Evolutionary conservation across 2,329 filamentous ascomycete species (phyloP).

Genomic region (Sclerotinia nivalis): DNA sequence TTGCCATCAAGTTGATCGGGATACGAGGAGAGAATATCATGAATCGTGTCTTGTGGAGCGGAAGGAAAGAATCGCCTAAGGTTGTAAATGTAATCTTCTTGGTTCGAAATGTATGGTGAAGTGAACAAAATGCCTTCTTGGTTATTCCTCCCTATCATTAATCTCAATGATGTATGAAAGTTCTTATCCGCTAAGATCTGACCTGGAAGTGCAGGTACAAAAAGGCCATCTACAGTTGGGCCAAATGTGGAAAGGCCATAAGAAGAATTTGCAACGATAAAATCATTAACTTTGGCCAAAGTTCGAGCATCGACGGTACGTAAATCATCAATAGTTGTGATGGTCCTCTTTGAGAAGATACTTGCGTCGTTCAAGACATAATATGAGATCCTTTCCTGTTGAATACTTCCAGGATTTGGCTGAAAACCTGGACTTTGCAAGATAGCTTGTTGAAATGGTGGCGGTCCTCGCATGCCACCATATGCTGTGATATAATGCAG

Average conservation of each 20-base stretch:
- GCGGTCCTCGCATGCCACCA: conserved; percentile 43
- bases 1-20: conserved; percentile 49
- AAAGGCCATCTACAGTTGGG: conserved; percentile 51
- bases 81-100: conserved; percentile 9
- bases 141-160: conserved; percentile 50
- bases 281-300: conserved; percentile 6
- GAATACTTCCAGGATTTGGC: conserved; percentile 7
- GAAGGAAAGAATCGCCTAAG: background rate
- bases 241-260: conserved; percentile 4
- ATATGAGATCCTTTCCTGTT: conserved; percentile 7
- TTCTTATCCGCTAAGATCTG: conserved; percentile 46
- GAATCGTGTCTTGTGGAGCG: conserved; percentile 26
- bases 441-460: conserved; percentile 47
- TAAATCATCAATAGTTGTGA: background rate
- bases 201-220: conserved; percentile 49
- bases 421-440: conserved; percentile 36
- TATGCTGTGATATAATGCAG: conserved; percentile 57
- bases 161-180: conserved; percentile 47
- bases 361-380: background rate
- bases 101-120: conserved; percentile 37
- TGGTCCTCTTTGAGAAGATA: background rate
- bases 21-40: conserved; percentile 50
- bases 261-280: background rate
- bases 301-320: background rate
- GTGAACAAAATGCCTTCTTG: conserved; percentile 42